Base-by-base conservation (phyloP, 2,329 filamentous ascomycete genomes). In the Passalora sequoiae region DNA sequence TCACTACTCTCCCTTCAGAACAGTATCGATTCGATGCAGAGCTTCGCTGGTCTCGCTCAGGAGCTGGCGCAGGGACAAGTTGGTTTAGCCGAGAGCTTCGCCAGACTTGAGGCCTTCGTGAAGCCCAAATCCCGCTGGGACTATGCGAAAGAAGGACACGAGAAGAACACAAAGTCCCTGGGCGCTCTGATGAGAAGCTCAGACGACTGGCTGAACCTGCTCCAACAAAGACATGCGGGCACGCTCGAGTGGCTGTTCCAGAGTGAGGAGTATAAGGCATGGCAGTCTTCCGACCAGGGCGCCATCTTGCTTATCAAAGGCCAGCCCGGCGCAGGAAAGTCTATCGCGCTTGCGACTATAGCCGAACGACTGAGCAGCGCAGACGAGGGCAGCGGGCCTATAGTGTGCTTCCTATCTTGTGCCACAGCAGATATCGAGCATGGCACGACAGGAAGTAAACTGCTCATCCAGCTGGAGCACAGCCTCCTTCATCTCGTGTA, bases 121-220 rank as follows among this genome's bases (percentile, higher is more conserved):
- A 49, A 48, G 29, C 44, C 50, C 4, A 44, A 40, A 16, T 45
- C 43, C 10, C 28, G 40, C 6, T 50, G 50, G 50, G 44, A 53
- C 19, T 19, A 28, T 25, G 37, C 42, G 12, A 38, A 38, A 19
- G 39, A 46, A 31, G 40, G 43, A 20, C 49, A 49, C 25, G 46
- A 49, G 12, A 42, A 43, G 37, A 41, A 46, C 25, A 45, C 39
- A 13, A 48, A 44, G 17, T 17, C 38, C 22, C 31, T 52, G 27
- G 43, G 45, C 9, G 46, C 49, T 24, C 29, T 44, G 22, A 27
- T 43, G 13, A 36, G 43, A 15, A 44, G 40, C 5, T 17, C 21
- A 24, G 40, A 28, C 17, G 24, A 25, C n/a, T 25, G 41, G 3
- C 21, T 32, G 17, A 22, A 17, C 19, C 29, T 42, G n/a, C 30